phyloP scores from a whole-genome alignment of 2,329 filamentous ascomycete genomes.

The Aschersonia sp. region DNA sequence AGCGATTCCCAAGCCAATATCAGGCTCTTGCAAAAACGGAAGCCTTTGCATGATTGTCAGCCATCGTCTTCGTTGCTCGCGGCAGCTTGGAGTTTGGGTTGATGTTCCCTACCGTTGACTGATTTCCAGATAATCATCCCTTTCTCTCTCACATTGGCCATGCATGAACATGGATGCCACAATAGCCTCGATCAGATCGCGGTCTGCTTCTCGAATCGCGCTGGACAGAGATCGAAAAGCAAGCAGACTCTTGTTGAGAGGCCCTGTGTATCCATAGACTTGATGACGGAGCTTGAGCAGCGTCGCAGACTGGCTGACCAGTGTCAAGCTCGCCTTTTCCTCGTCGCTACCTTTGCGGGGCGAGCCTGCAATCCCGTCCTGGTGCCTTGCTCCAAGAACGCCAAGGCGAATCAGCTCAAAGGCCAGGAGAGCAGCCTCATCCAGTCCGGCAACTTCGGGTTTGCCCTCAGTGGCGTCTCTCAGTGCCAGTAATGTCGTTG shows the following conservation, averaged over 20 bases:
- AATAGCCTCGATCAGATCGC: slow-evolving; percentile 75
- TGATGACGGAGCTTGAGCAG: slow-evolving; percentile 72
- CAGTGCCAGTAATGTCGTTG: slow-evolving; percentile 50
- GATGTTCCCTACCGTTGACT: slow-evolving; percentile 46
- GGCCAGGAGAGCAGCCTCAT: slow-evolving; percentile 69
- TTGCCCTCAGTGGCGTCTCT: slow-evolving; percentile 34
- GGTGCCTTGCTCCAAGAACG: slow-evolving; percentile 57
- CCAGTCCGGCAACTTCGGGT: slow-evolving; percentile 34
- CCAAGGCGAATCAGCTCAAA: slow-evolving; percentile 74
- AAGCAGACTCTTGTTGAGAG: slow-evolving; percentile 78
- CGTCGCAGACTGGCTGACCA: slow-evolving; percentile 78
- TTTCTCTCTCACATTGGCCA: slow-evolving; percentile 60
- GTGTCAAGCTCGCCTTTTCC: slow-evolving; percentile 63
- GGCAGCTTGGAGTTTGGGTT: neutral
- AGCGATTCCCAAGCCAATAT: slow-evolving; percentile 65
- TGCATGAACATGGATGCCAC: slow-evolving; percentile 68
- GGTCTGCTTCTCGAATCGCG: slow-evolving; percentile 62
- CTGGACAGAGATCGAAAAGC: slow-evolving; percentile 75
- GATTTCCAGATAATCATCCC: slow-evolving; percentile 52
- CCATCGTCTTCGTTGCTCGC: neutral
- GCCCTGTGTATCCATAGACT: slow-evolving; percentile 83
- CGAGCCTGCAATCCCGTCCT: slow-evolving; percentile 38
- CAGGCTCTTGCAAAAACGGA: slow-evolving; percentile 55
- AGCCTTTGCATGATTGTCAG: slow-evolving; percentile 24
- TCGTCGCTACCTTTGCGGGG: slow-evolving; percentile 47